phyloP scores from a whole-genome alignment of 164 flowering plant species.

The Litsea cubeba region DNA sequence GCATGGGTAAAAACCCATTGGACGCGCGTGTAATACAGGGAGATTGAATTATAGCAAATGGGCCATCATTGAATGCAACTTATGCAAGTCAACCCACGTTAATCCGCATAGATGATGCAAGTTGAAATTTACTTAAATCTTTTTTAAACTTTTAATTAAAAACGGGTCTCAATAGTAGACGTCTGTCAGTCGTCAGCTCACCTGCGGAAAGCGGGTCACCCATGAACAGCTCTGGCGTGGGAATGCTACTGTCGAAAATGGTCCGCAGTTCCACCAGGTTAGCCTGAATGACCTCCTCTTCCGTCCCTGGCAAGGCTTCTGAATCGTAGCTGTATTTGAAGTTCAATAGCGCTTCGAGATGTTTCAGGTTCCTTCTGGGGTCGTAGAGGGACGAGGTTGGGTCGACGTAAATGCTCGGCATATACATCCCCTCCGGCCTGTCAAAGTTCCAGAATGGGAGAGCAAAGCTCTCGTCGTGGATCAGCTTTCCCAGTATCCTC shows the following conservation, averaged over 20 bases:
- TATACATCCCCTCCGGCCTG: background rate
- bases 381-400: background rate
- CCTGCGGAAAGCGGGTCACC: background rate
- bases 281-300: background rate
- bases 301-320: background rate
- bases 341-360: background rate
- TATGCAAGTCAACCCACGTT: too few relatives aligned
- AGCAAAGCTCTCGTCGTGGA: constrained; percentile 1
- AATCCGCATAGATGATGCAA: too few relatives aligned
- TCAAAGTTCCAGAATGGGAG: constrained; percentile 5
- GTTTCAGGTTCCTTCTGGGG: background rate
- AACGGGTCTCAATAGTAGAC: too few relatives aligned
- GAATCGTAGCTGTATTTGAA: background rate
- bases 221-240: background rate
- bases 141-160: too few relatives aligned
- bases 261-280: background rate
- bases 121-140: too few relatives aligned
- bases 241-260: background rate
- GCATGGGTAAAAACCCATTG: too few relatives aligned
- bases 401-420: background rate
- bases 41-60: too few relatives aligned
- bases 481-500: constrained; percentile 5
- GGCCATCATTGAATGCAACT: too few relatives aligned
- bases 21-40: too few relatives aligned
- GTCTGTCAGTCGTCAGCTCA: background rate